Percentiles rank a stretch among this genome's conserved stretches.
phyloP scores from a whole-genome alignment of 352 stramenopile genomes.

The Saprolegnia diclina region DNA sequence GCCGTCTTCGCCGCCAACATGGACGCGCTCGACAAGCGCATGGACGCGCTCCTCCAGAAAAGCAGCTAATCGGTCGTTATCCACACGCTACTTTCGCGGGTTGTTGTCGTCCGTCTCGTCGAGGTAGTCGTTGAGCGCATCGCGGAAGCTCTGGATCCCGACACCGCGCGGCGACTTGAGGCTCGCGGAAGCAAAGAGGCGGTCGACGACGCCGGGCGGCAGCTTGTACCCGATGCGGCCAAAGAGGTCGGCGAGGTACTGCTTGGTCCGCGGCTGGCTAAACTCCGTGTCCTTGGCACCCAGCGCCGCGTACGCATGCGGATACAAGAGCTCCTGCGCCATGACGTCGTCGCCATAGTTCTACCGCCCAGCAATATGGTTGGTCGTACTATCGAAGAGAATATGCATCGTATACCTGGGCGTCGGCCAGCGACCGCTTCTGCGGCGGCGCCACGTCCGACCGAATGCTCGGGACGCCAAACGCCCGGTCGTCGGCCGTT shows the following conservation, averaged over 20 bases:
- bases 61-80: no score
- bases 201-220: conserved; percentile 55
- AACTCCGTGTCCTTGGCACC: conserved; percentile 85
- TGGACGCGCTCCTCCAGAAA: conserved; percentile 42
- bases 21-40: conserved; percentile 63
- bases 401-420: conserved; percentile 32
- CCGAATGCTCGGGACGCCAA: conserved; percentile 82
- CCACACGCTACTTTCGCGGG: not conserved
- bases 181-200: conserved; percentile 62
- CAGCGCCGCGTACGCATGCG: conserved; percentile 69
- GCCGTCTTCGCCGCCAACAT: conserved; percentile 75
- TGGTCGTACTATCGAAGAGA: not conserved
- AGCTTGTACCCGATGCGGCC: conserved; percentile 42
- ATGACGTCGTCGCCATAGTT: conserved; percentile 88
- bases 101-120: conserved; percentile 38
- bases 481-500: conserved; percentile 51
- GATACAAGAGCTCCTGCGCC: conserved; percentile 79
- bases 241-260: conserved; percentile 57
- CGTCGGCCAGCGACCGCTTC: conserved; percentile 76
- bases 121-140: conserved; percentile 66
- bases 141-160: conserved; percentile 66
- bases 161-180: conserved; percentile 39
- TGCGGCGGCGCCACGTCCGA: conserved; percentile 71
- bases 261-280: conserved; percentile 44
- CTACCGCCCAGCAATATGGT: conserved; percentile 2